These are phyloP conservation scores for Epichloe sylvatica DNA, from an alignment of 2,329 filamentous ascomycete species.

Conservation along the genomic window DNA sequence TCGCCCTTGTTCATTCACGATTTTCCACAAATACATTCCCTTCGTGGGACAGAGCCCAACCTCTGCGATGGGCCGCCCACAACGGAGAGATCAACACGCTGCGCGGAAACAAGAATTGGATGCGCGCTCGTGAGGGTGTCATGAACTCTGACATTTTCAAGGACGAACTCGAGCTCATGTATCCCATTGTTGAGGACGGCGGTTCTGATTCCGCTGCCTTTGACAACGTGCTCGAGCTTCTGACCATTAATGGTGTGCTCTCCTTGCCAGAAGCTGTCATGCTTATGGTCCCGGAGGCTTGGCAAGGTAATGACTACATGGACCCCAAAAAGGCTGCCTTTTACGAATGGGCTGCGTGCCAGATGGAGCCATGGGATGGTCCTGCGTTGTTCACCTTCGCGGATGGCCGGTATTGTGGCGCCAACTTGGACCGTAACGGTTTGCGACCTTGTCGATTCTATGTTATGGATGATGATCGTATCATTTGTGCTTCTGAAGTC, in stretches of 20 bases:
- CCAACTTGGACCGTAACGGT: conserved; percentile 91
- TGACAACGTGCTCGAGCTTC: conserved; percentile 86
- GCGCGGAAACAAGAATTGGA: conserved; percentile 98
- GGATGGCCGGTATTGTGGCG: conserved; percentile 91
- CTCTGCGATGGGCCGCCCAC: conserved; percentile 90
- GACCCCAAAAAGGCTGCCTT: conserved; percentile 95
- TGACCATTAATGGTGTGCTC: conserved; percentile 90
- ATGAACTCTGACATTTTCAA: conserved; percentile 88
- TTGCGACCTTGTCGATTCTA: conserved; percentile 94
- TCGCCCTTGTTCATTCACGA: conserved; percentile 89
- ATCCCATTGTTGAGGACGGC: conserved; percentile 91
- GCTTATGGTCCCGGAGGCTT: conserved; percentile 96
- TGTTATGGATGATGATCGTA: conserved; percentile 89
- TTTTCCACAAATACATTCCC: conserved; percentile 99
- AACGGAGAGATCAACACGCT: conserved; percentile 98
- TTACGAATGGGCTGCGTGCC: conserved; percentile 96
- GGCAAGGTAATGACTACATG: conserved; percentile 88
- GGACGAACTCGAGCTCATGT: conserved; percentile 78
- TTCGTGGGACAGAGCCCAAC: conserved; percentile 95
- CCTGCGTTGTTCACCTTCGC: conserved; percentile 95
- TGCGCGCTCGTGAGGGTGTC: conserved; percentile 89
- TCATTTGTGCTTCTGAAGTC: conserved; percentile 93
- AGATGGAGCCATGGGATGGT: conserved; percentile 98
- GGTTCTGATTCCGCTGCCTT: conserved; percentile 95
- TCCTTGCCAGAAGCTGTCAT: conserved; percentile 93